Evolutionary conservation across 768 basidiomycete species (phyloP).

Genomic region (Pulveroboletus sp.): DNA sequence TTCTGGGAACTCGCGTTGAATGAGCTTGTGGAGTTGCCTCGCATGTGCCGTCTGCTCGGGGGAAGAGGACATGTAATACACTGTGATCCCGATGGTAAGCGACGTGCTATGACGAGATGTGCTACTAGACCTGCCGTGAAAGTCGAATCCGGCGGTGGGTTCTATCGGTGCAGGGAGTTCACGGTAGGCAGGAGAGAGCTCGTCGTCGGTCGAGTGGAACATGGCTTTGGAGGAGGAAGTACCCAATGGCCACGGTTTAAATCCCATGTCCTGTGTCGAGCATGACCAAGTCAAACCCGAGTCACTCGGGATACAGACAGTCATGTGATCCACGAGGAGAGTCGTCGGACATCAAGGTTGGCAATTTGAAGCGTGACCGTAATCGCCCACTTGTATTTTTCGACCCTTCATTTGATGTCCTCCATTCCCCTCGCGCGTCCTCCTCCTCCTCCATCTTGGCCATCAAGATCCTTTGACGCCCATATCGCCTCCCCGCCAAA

Average conservation of each 20-base stretch:
- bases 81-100: conserved; percentile 30
- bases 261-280: too few species aligned
- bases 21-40: conserved; percentile 53
- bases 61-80: conserved; percentile 57
- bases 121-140: conserved; percentile 51
- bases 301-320: too few species aligned
- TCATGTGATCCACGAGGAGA: background rate
- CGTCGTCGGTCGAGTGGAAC: conserved; percentile 11
- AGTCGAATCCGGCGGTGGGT: conserved; percentile 62
- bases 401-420: conserved; percentile 29
- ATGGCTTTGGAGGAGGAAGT: background rate
- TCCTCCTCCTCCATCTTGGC: conserved; percentile 32
- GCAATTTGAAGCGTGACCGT: too few species aligned
- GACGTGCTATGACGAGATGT: background rate
- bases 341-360: too few species aligned
- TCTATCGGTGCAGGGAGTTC: conserved; percentile 55
- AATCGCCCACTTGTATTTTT: background rate
- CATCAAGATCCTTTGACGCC: conserved; percentile 37
- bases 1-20: conserved; percentile 69
- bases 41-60: conserved; percentile 47
- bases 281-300: too few species aligned
- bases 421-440: conserved; percentile 26
- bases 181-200: conserved; percentile 50
- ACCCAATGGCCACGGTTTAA: too few species aligned
- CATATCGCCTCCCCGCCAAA: conserved; percentile 34